Conservation (phyloP, 2,329 filamentous ascomycete genomes). For the Neofusicoccum kwambonambiense region DNA sequence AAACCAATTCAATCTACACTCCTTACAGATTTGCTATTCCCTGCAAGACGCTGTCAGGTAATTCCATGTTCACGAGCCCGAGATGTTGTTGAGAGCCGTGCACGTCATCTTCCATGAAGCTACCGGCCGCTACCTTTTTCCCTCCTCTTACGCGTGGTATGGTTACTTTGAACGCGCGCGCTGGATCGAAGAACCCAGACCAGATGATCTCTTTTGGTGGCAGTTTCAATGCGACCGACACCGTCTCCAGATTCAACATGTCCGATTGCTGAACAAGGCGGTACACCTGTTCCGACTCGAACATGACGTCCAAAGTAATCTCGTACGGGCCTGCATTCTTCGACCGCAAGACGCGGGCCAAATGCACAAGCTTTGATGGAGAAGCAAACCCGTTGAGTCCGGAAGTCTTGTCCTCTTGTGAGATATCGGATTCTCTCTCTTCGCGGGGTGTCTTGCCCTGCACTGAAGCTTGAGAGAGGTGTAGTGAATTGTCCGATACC, state of each 20-base stretch:
- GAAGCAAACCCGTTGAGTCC: background rate
- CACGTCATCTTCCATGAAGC: background rate
- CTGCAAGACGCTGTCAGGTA: background rate
- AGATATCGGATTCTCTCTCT: background rate
- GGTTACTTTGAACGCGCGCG: background rate
- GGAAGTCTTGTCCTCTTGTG: background rate
- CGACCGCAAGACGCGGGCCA: conserved; percentile 41
- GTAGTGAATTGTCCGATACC: background rate
- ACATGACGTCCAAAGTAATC: conserved; percentile 54
- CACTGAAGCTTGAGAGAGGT: background rate
- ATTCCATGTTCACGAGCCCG: background rate
- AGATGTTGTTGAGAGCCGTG: background rate
- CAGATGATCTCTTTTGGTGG: background rate
- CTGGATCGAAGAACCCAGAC: background rate
- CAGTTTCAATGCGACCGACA: background rate
- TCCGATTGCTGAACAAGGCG: background rate
- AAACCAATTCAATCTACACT: background rate
- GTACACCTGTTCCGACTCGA: conserved; percentile 26
- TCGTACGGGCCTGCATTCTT: conserved; percentile 56
- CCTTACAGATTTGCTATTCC: background rate
- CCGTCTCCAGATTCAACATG: background rate
- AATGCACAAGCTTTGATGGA: background rate
- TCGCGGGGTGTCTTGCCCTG: background rate
- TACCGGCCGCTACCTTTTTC: background rate
- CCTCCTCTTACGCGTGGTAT: background rate